Evolutionary conservation across 352 stramenopile genomes (phyloP).

Genomic region (Phytophthora idaei): DNA sequence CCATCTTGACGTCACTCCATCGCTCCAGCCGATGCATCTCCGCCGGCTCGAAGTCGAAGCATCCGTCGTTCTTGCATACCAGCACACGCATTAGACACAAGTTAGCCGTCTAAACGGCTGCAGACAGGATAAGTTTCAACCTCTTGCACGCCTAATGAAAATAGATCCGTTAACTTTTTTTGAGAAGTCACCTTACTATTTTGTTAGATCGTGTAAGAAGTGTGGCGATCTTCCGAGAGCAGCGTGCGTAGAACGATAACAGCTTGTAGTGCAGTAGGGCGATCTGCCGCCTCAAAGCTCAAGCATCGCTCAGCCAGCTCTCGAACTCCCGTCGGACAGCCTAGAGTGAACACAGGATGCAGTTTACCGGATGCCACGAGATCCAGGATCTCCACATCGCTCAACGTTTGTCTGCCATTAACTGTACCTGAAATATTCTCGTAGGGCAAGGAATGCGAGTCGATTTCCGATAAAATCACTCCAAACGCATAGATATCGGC

Average conservation of each 20-base stretch:
- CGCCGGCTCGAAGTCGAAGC: conserved; percentile 68
- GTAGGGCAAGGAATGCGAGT: conserved; percentile 62
- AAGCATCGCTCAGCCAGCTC: conserved; percentile 47
- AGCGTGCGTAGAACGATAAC: conserved; percentile 48
- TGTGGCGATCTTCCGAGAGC: conserved; percentile 15
- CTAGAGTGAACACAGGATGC: conserved; percentile 27
- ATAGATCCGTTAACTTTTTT: too few relatives aligned
- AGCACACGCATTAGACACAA: conserved; percentile 52
- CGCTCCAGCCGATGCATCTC: conserved; percentile 31
- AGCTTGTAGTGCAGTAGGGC: conserved; percentile 50
- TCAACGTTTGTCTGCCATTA: conserved; percentile 20
- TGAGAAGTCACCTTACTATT: too few relatives aligned
- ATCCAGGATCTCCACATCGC: conserved; percentile 36
- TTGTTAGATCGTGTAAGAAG: conserved; percentile 17
- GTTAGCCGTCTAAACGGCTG: neutral
- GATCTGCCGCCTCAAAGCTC: conserved; percentile 35
- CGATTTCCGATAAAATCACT: conserved; percentile 60
- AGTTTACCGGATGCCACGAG: conserved; percentile 30
- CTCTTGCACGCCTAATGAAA: neutral
- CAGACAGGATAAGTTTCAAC: neutral
- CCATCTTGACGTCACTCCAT: conserved; percentile 67
- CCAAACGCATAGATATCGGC: conserved; percentile 58
- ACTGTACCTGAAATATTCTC: conserved; percentile 23
- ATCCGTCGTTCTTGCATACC: conserved; percentile 83
- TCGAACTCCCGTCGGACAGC: conserved; percentile 44